These are phyloP conservation scores for Leishmania mexicana DNA, from an alignment of 208 protist species.

Conservation along the genomic window DNA sequence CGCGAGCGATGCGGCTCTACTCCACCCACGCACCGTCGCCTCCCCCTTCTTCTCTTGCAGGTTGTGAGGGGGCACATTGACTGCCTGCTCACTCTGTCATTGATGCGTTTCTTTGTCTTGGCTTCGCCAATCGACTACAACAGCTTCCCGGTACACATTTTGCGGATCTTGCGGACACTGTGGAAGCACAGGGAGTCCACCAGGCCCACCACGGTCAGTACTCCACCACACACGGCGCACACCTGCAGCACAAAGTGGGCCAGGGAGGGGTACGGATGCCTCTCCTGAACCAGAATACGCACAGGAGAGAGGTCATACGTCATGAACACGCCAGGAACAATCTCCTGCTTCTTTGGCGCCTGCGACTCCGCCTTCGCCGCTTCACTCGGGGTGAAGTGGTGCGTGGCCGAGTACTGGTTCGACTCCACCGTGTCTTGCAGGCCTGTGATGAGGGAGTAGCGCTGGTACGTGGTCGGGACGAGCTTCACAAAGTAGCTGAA, in stretches of 20 bases:
- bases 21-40: neutral
- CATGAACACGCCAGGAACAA: conserved; percentile 85
- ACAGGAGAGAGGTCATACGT: conserved; percentile 91
- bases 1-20: neutral
- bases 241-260: conserved; percentile 71
- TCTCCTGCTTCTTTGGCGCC: neutral
- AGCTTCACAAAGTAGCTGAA: conserved; percentile 92
- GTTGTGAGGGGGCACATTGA: neutral
- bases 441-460: conserved; percentile 35
- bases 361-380: conserved; percentile 1
- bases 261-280: conserved; percentile 59
- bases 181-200: conserved; percentile 67
- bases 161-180: conserved; percentile 34
- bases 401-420: conserved; percentile 92
- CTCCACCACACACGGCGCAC: conserved; percentile 67
- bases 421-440: conserved; percentile 47
- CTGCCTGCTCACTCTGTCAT: neutral
- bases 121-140: conserved; percentile 24
- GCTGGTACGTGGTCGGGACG: conserved; percentile 82
- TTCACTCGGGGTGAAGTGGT: conserved; percentile 61
- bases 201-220: conserved; percentile 65
- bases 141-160: conserved; percentile 56
- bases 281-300: conserved; percentile 52
- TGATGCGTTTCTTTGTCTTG: neutral
- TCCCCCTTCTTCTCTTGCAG: neutral